Conservation (phyloP, 352 stramenopile genomes). For the Paralagenidium karlingii region DNA sequence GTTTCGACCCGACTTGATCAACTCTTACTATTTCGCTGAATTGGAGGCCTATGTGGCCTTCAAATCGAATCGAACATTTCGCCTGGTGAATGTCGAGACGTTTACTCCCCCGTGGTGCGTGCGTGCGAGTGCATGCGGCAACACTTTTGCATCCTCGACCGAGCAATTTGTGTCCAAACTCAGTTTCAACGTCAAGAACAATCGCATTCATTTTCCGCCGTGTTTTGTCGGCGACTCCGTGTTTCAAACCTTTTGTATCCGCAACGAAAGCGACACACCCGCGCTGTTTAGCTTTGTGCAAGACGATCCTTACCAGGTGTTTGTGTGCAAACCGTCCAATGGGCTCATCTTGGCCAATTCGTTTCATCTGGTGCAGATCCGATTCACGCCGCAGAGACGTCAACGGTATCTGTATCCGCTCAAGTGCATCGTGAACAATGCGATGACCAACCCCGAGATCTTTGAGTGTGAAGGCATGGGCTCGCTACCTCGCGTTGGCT, state of each 20-base stretch:
- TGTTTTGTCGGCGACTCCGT: slow-evolving; percentile 82
- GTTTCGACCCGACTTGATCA: slow-evolving; percentile 61
- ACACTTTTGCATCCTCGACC: slow-evolving; percentile 73
- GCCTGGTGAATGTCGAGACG: slow-evolving; percentile 86
- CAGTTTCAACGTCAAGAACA: slow-evolving; percentile 24
- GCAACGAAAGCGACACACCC: slow-evolving; percentile 83
- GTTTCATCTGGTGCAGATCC: slow-evolving; percentile 75
- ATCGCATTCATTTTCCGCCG: slow-evolving; percentile 67
- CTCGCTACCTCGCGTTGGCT: slow-evolving; percentile 33
- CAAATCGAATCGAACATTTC: slow-evolving; percentile 90
- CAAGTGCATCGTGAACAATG: slow-evolving; percentile 67
- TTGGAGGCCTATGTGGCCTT: slow-evolving; percentile 83
- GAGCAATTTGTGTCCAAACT: slow-evolving; percentile 86
- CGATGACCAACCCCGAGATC: slow-evolving; percentile 21
- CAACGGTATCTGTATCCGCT: slow-evolving; percentile 37
- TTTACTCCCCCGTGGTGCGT: slow-evolving; percentile 87
- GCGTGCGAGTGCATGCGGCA: slow-evolving; percentile 52
- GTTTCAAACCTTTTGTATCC: slow-evolving; percentile 80
- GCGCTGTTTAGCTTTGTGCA: slow-evolving; percentile 70
- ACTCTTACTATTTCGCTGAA: slow-evolving; percentile 86
- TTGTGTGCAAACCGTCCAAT: slow-evolving; percentile 51
- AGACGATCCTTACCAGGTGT: slow-evolving; percentile 40
- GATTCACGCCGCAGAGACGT: slow-evolving; percentile 40
- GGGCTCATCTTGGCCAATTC: slow-evolving; percentile 65
- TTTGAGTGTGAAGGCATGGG: slow-evolving; percentile 46